Evolutionary conservation across 2,329 filamentous ascomycete species (phyloP), one percentile per base, ranked within the genome.

Genomic region (Aureobasidium namibiae): DNA sequence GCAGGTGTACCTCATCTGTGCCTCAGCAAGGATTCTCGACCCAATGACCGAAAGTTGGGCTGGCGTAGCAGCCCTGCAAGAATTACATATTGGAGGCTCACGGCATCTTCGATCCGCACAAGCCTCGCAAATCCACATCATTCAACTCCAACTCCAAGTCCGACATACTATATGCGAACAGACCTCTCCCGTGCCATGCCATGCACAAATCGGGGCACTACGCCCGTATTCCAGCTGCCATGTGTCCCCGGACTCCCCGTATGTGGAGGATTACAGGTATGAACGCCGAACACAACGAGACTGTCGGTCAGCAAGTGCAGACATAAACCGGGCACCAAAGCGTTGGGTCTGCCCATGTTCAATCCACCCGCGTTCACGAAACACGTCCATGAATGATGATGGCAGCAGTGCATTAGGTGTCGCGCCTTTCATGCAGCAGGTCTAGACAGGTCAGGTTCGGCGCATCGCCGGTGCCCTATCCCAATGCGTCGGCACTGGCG

Each of bases 141-240:
- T 42, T n/a, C 49, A 50, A 31, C 48, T 41, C 16, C 31, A n/a
- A 54, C n/a, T 42, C 50, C 21, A n/a, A 54, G n/a, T 42, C 50
- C 21, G 18, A 42, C 50, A 42, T 41, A 11, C 26, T 21, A 36
- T 31, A 38, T 41, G 36, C 50, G 36, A 41, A 24, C 44, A 46
- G 44, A 46, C 44, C 44, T 31, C 44, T 31, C 33, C 24, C 26
- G 50, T 53, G 49, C 48, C 34, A 41, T 54, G 36, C 49, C 36
- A 33, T 24, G 50, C 50, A 54, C 50, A 54, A 41, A 54, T 54
- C 16, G 52, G 39, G 52, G 24, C 13, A 44, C 11, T 45, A 45
- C 52, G 52, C 16, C 52, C 52, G 52, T 44, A 56, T 45, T 24
- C 52, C 52, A 56, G 52, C 52, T 56, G 52, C 52, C 52, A 56